Evolutionary conservation across 2,329 filamentous ascomycete genomes (phyloP), one percentile per base, ranked within the genome.

Genomic region (Lasiodiplodia hormozganensis): DNA sequence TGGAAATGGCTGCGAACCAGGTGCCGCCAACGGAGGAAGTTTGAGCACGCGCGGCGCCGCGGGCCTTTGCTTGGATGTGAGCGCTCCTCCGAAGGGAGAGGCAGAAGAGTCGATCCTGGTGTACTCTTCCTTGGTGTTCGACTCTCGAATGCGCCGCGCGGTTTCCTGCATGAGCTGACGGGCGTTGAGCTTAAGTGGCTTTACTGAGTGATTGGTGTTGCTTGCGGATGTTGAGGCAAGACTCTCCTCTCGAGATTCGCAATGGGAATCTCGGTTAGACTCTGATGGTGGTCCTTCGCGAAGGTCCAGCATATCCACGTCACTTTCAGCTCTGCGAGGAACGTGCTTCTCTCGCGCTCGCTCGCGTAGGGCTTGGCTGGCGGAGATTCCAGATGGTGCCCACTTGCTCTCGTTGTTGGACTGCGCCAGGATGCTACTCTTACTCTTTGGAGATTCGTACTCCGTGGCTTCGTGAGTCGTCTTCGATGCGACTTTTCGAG

Each of bases 71-170:
- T 10, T 52, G 5, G 58, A 28, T 16, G 31, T n/a, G 7, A 18
- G 28, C 1, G 58, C 36, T 1, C 12, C 4, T 1, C 12, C 4
- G 43, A 31, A 23, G 28, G 11, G 4, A 3, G 58, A 36, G 1
- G 58, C 43, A 2, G 40, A 43, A 0, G 31, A 43, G 40, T 18
- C 40, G 16, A 43, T 8, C 16, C 25, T 47, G 16, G 43, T 21
- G n/a, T 62, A 62, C 23, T 62, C 58, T 14, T 23, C 43, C 34
- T 51, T 18, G 6, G 58, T 62, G 31, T 62, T 62, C 12, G 28
- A 34, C n/a, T 52, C 43, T 12, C 40, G 58, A 11, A 52, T 52
- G 2, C 28, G 11, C 25, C 57, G 25, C 8, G 40, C 57, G 2
- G 23, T 5, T 5, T 62, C 38, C 12, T 38, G 18, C 21, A 62